A percentile compares a stretch with the other conserved stretches of the same genome.
phyloP scores from a whole-genome alignment of 2,329 filamentous ascomycete species.

The Penicillium janthinellum region DNA sequence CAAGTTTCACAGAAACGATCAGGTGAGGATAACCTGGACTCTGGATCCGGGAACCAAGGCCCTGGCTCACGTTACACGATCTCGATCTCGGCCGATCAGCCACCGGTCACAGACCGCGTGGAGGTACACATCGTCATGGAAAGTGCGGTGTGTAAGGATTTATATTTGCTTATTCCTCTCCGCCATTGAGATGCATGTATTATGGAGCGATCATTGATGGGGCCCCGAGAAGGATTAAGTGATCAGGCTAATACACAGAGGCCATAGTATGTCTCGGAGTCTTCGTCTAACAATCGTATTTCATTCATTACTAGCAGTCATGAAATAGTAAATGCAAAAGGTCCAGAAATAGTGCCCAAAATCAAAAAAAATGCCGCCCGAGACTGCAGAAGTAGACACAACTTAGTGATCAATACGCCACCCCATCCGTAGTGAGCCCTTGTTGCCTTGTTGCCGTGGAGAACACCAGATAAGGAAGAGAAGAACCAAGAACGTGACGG shows the following conservation, averaged over 20 bases:
- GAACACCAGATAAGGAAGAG: no score
- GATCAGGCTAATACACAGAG: no score
- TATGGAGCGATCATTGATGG: not conserved
- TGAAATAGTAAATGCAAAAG: not conserved
- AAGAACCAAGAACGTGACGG: no score
- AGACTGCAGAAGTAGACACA: not conserved
- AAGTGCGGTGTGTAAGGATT: slow-evolving; percentile 2
- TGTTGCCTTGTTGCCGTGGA: no score
- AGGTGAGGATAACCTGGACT: not conserved
- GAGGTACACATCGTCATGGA: not conserved
- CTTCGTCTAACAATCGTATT: no score
- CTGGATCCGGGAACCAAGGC: not conserved
- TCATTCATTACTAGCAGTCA: no score
- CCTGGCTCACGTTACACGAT: slow-evolving; percentile 3
- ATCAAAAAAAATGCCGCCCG: not conserved
- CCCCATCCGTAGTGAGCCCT: not conserved
- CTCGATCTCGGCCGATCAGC: slow-evolving; percentile 2
- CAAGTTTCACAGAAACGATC: not conserved
- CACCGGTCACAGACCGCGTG: slow-evolving; percentile 2
- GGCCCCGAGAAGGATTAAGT: no score
- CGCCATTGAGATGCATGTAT: not conserved
- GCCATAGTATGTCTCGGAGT: no score
- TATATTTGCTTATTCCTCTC: slow-evolving; percentile 1
- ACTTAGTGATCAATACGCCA: not conserved
- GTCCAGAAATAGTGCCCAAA: not conserved